phyloP scores from a whole-genome alignment of 805 yeast species.

The Kregervanrija delftensis region DNA sequence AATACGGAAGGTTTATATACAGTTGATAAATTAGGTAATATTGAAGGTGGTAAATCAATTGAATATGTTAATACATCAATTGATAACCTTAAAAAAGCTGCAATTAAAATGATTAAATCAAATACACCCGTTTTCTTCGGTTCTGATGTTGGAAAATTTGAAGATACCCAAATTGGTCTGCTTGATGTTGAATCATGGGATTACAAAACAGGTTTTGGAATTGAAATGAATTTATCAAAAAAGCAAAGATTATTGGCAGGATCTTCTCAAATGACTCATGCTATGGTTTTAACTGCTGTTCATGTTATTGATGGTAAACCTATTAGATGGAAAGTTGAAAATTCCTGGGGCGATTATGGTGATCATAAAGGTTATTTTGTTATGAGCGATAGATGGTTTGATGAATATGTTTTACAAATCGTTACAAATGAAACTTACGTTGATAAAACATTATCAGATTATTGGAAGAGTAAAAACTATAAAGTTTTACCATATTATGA shows the following conservation, averaged over 20 bases:
- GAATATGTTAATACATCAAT: constrained; percentile 68
- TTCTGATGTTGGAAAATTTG: constrained; percentile 75
- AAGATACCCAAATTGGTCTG: constrained; percentile 55
- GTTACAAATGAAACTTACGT: constrained; percentile 36
- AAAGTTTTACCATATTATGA: constrained; percentile 62
- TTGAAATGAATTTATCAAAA: constrained; percentile 28
- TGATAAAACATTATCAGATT: constrained; percentile 31
- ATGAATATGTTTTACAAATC: constrained; percentile 69
- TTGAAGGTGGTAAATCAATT: constrained; percentile 65
- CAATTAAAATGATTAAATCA: constrained; percentile 60
- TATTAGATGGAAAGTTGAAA: constrained; percentile 67
- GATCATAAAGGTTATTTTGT: constrained; percentile 66
- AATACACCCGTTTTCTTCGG: constrained; percentile 86
- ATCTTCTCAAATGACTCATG: constrained; percentile 77
- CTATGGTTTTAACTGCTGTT: constrained; percentile 81
- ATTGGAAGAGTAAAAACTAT: constrained; percentile 42
- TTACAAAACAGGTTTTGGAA: constrained; percentile 50
- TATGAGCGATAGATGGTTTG: constrained; percentile 70
- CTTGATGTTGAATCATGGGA: constrained; percentile 69
- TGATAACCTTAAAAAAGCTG: constrained; percentile 50
- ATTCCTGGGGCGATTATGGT: constrained; percentile 72
- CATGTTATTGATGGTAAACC: constrained; percentile 58
- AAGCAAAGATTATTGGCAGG: constrained; percentile 28
- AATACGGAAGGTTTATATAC: constrained; percentile 61
- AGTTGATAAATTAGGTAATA: constrained; percentile 72